A percentile compares a stretch with the other conserved stretches of the same genome.
phyloP scores from a whole-genome alignment of 208 protist species.

The Acanthamoeba culbertsoni region DNA sequence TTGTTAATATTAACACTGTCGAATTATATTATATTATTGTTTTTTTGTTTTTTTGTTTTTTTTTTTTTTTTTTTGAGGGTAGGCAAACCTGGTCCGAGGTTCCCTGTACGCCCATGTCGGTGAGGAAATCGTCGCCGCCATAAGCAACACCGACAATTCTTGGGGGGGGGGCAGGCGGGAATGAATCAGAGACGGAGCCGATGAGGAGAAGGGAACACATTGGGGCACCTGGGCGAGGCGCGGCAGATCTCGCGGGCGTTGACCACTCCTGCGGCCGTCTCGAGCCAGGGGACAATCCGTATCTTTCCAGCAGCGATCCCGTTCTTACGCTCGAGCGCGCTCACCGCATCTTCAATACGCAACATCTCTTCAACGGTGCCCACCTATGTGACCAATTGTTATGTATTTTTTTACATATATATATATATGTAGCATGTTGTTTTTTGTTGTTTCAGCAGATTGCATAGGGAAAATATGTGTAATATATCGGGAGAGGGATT shows the following conservation, averaged over 20 bases:
- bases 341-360: not conserved
- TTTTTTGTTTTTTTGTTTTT: too few relatives aligned
- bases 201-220: not conserved
- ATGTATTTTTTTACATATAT: too few relatives aligned
- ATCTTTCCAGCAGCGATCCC: not conserved
- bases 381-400: not conserved
- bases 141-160: slow-evolving; percentile 43
- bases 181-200: not conserved
- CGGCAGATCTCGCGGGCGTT: slow-evolving; percentile 44
- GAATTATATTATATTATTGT: too few relatives aligned
- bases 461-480: not conserved
- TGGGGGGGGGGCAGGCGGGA: not conserved
- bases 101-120: slow-evolving; percentile 57
- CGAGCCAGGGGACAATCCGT: slow-evolving; percentile 30
- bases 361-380: slow-evolving; percentile 9
- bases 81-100: not conserved
- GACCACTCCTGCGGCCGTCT: slow-evolving; percentile 18
- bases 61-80: not conserved
- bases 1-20: too few relatives aligned
- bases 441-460: not conserved
- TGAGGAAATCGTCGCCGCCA: slow-evolving; percentile 53
- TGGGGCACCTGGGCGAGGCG: not conserved
- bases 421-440: too few relatives aligned
- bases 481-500: not conserved
- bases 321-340: not conserved